Base-by-base conservation (phyloP, 345 rosid genomes). In the Carallia brachiata region DNA sequence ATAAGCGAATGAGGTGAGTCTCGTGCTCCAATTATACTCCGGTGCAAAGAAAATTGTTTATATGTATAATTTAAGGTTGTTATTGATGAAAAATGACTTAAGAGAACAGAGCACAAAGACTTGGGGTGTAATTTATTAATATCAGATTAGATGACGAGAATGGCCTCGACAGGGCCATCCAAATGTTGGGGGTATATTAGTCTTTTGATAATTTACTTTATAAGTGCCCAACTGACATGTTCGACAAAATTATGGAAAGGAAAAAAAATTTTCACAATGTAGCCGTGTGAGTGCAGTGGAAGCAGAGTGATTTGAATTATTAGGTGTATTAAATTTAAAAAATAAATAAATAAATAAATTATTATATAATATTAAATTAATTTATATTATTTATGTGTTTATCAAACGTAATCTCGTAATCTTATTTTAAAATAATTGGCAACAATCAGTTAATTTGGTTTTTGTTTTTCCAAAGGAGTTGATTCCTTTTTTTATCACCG, bases 61-160 rank as follows among this genome's bases (percentile, higher is more conserved):
- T 32, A 32, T 32, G 34, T 32, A 32, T 32, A 32, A 32, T 32
- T 32, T 32, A 32, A 32, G 34, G 34, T 23, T 23, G 23, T 23
- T 23, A 23, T 23, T 53, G 6, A 58, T 48, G 37, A 8, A 47
- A 15, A 47, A 30, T 61, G 55, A 62, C 34, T 52, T 23, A 23
- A 10, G 4, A 18, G 18, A 47, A 28, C 64, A 60, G 57, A 15
- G 23, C 3, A 70, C 59, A 62, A 70, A 62, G 75, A 78, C 81
- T 76, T 66, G 9, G n/a, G 63, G 60, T 47, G 32, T 52, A 70
- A 54, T 72, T 70, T 65, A 66, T 50, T 70, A 36, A 5, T 13
- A 6, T 28, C 31, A 1, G 9, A 3, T 4, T 0, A 36, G 66
- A 75, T 73, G 74, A 75, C 84, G 10, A 9, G 15, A 55, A 15